Percentiles rank a stretch among this genome's conserved stretches.
phyloP scores from a whole-genome alignment of 2,329 filamentous ascomycete species.

The Pseudocercospora vitis region DNA sequence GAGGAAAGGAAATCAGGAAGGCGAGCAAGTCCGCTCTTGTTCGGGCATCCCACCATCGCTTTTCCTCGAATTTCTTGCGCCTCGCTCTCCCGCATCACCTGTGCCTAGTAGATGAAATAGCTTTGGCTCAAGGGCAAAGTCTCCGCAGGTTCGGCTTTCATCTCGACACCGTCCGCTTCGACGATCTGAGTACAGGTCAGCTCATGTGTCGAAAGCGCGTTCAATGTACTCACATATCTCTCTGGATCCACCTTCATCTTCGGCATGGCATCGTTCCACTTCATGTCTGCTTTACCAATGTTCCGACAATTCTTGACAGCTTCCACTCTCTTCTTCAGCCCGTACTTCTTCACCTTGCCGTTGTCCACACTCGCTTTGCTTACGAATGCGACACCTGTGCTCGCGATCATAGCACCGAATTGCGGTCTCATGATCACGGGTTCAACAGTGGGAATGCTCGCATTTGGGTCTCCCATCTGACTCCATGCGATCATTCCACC shows the following conservation, averaged over 20 bases:
- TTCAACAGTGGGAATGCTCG: slow-evolving; percentile 79
- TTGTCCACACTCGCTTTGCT: slow-evolving; percentile 68
- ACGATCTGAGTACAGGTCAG: slow-evolving; percentile 54
- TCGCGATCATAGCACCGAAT: slow-evolving; percentile 69
- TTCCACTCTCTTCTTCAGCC: slow-evolving; percentile 75
- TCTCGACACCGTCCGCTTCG: slow-evolving; percentile 76
- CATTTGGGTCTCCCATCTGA: slow-evolving; percentile 67
- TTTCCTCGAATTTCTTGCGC: not conserved
- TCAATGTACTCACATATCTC: slow-evolving; percentile 61
- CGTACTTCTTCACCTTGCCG: slow-evolving; percentile 69
- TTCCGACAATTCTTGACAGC: slow-evolving; percentile 72
- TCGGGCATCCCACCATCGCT: not conserved
- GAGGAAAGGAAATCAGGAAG: no score
- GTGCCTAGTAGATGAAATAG: slow-evolving; percentile 63
- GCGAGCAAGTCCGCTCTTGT: no score
- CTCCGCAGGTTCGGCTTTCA: slow-evolving; percentile 69
- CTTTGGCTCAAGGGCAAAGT: slow-evolving; percentile 73
- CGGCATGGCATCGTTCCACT: slow-evolving; percentile 79
- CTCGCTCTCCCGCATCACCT: not conserved
- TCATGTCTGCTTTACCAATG: slow-evolving; percentile 84
- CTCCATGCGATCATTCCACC: slow-evolving; percentile 80
- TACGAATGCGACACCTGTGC: slow-evolving; percentile 75
- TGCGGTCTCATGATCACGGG: slow-evolving; percentile 81
- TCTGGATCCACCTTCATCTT: slow-evolving; percentile 91
- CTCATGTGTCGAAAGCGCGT: not conserved